Base-by-base conservation (phyloP, 176 grass and related monocot species). In the Secale cereale region DNA sequence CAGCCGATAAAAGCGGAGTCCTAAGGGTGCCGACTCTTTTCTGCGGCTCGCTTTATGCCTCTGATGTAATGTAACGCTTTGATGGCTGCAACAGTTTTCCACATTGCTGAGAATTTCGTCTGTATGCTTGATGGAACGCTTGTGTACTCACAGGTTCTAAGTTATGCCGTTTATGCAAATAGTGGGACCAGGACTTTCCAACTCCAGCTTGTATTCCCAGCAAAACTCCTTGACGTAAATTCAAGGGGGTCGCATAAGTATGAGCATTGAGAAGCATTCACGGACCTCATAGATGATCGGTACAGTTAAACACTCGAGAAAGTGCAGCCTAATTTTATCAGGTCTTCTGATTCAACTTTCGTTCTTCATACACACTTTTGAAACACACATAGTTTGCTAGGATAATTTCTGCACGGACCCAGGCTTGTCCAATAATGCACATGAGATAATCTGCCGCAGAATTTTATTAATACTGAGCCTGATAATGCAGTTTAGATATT, bases 1-100 rank as follows among this genome's bases (percentile, higher is more conserved):
- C 76, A 71, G 66, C 37, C 66, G n/a, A 31, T 91, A 20, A 85
- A 91, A 77, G 14, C 56, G 31, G 92, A 85, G 63, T 66, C 83
- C 71, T 94, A 57, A 71, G 23, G 74, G 23, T 16, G 22, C 6
- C 6, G 3, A 19, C 16, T 32, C 12, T 70, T 67, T 70, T 57
- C 13, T 4, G 20, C 20, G 1, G 54, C 54, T 22, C 2, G 19
- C 7, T 57, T 57, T 57, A 57, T 57, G 54, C 54, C 19, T 22
- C 54, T 22, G 19, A 57, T 57, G 54, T 57, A 57, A 57, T 57
- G 54, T 57, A 9, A 57, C 54, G 17, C 20, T 3, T 57, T 57
- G 54, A 22, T 57, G 20, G 54, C 54, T 22, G 54, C 54, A 57
- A 57, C 54, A 57, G 54, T 57, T 57, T 57, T 9, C 54, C 54